These are phyloP conservation scores for Periconia sp. DNA, from an alignment of 2,329 filamentous ascomycete species.

Conservation along the genomic window DNA sequence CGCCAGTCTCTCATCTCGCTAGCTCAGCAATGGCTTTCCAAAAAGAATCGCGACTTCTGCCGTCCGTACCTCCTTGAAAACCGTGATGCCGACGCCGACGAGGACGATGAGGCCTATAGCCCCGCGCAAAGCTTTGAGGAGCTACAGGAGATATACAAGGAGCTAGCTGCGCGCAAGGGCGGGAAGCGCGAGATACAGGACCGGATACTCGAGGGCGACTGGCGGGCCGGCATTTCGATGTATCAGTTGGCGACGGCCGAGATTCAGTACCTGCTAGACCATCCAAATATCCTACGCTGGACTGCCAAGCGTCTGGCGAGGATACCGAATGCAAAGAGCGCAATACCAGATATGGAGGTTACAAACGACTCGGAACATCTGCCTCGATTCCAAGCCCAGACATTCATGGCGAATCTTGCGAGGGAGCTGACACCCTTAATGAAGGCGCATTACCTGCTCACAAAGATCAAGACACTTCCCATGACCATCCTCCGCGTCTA, in stretches of 20 bases:
- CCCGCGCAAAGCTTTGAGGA: constrained; percentile 69
- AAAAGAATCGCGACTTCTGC: constrained; percentile 65
- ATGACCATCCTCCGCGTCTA: constrained; percentile 79
- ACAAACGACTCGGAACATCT: constrained; percentile 49
- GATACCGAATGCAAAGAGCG: constrained; percentile 34
- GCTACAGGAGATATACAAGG: constrained; percentile 61
- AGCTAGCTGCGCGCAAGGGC: constrained; percentile 51
- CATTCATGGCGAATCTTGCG: constrained; percentile 79
- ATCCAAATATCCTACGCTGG: constrained; percentile 59
- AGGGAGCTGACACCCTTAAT: constrained; percentile 76
- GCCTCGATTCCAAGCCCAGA: constrained; percentile 79
- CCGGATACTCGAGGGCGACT: constrained; percentile 63
- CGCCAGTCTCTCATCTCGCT: constrained; percentile 74
- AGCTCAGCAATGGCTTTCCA: constrained; percentile 77
- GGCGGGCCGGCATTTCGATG: constrained; percentile 61
- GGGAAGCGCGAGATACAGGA: constrained; percentile 62
- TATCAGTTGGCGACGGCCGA: constrained; percentile 63
- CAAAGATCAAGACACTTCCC: constrained; percentile 71
- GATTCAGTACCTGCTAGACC: constrained; percentile 60
- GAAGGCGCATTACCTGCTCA: constrained; percentile 83
- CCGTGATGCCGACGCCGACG: constrained; percentile 55
- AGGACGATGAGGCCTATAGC: constrained; percentile 72
- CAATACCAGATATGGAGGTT: constrained; percentile 43
- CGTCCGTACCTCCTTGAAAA: constrained; percentile 61
- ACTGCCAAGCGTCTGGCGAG: constrained; percentile 57